Percentiles rank a stretch among this genome's conserved stretches.
Conservation (phyloP, 139 green algal species). For the Microglena sp. region DNA sequence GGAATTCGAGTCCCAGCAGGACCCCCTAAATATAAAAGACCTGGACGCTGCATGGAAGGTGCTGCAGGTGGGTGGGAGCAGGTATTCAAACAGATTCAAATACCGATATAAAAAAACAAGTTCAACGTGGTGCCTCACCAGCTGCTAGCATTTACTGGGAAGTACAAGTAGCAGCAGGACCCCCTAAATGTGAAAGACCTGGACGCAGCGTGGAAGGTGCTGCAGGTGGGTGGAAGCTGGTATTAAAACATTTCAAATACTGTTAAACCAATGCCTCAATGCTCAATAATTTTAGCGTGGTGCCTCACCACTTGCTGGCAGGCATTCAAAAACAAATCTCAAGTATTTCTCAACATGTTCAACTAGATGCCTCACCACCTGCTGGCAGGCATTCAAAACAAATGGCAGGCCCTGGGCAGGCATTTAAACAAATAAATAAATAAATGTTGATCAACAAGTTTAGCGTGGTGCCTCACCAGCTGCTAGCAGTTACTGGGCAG, state of each 20-base stretch:
- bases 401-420: no score
- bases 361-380: no score
- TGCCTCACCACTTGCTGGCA: slow-evolving; percentile 54
- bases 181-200: slow-evolving; percentile 51
- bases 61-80: no score
- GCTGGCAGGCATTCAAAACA: no score
- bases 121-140: slow-evolving; percentile 73
- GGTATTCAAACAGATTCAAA: not conserved
- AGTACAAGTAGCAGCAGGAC: slow-evolving; percentile 59
- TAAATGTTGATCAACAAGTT: slow-evolving; percentile 62
- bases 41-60: slow-evolving; percentile 40
- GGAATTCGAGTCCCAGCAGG: slow-evolving; percentile 55
- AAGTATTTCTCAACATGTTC: no score
- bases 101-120: no score
- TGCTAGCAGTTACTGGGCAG: slow-evolving; percentile 59
- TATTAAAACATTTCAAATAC: no score
- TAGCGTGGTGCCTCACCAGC: slow-evolving; percentile 67
- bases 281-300: slow-evolving; percentile 84
- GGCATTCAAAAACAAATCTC: no score
- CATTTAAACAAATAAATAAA: not conserved
- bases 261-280: no score
- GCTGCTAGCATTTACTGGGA: slow-evolving; percentile 51
- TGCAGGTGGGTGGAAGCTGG: slow-evolving; percentile 31
- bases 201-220: slow-evolving; percentile 39
- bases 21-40: slow-evolving; percentile 48